These are phyloP conservation scores for Papiliotrema laurentii DNA, from an alignment of 1,284 basidiomycete genomes.

Conservation along the genomic window DNA sequence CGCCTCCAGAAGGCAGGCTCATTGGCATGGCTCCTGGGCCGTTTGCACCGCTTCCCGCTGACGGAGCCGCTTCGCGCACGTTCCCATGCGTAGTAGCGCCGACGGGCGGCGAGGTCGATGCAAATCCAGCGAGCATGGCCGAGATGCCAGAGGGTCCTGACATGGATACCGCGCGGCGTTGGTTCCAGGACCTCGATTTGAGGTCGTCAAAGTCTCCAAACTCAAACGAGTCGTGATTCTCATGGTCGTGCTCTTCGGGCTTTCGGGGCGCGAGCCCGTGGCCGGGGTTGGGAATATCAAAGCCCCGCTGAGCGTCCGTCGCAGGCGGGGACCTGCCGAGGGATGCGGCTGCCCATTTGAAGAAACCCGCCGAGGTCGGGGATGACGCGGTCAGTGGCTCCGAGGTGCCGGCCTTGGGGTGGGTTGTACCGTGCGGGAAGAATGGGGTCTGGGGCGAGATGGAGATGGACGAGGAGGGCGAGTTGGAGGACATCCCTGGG, in stretches of 20 bases:
- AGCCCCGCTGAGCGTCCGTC: not conserved
- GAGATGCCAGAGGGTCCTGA: conserved; percentile 16
- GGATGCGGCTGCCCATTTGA: conserved; percentile 14
- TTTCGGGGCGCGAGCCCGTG: too few species aligned
- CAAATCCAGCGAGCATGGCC: conserved; percentile 20
- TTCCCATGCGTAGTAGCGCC: too few species aligned
- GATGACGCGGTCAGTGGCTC: conserved; percentile 4
- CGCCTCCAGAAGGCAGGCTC: conserved; percentile 7
- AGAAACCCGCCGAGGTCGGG: conserved; percentile 4
- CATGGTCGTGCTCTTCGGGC: conserved; percentile 27
- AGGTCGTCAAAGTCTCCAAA: conserved; percentile 38
- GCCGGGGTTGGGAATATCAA: conserved; percentile 1
- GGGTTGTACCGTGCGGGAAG: conserved; percentile 8
- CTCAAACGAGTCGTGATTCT: conserved; percentile 34
- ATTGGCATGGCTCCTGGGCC: conserved; percentile 3
- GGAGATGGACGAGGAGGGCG: conserved; percentile 18
- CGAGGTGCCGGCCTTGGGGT: conserved; percentile 6
- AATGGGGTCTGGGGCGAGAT: conserved; percentile 33
- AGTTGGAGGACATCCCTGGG: conserved; percentile 5
- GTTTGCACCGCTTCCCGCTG: conserved; percentile 5
- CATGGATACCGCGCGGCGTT: conserved; percentile 28
- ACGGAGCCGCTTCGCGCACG: not conserved
- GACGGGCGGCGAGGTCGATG: conserved; percentile 1
- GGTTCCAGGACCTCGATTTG: conserved; percentile 25
- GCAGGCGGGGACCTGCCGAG: conserved; percentile 10